Percentiles rank a stretch among this genome's conserved stretches.
These are phyloP conservation scores for Boletus reticuloceps DNA, from an alignment of 768 basidiomycete genomes.

Conservation along the genomic window DNA sequence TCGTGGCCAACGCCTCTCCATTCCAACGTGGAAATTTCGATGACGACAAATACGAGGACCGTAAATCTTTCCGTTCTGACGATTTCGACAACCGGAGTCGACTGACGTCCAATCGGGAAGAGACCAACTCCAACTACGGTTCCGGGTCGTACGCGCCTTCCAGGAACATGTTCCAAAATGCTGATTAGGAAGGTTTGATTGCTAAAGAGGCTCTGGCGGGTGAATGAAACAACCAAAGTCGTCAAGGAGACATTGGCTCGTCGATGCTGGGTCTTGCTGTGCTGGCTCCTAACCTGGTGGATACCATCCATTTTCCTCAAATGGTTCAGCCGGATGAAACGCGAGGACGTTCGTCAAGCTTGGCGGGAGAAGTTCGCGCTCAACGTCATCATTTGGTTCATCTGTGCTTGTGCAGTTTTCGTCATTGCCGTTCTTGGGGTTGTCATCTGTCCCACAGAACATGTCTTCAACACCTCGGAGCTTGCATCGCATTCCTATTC, in stretches of 20 bases:
- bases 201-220: constrained; percentile 86
- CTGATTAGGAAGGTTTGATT: constrained; percentile 65
- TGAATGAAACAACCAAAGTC: constrained; percentile 82
- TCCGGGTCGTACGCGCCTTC: constrained; percentile 94
- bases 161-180: constrained; percentile 91
- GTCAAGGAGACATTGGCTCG: constrained; percentile 80
- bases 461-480: constrained; percentile 82
- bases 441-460: constrained; percentile 92
- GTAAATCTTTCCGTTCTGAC: neutral
- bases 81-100: constrained; percentile 81
- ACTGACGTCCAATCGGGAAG: constrained; percentile 75
- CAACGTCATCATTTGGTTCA: constrained; percentile 94
- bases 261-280: constrained; percentile 82
- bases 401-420: constrained; percentile 86
- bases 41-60: too few relatives aligned
- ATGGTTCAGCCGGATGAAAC: constrained; percentile 88
- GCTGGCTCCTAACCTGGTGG: constrained; percentile 93
- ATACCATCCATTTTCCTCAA: constrained; percentile 68
- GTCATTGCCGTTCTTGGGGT: constrained; percentile 86
- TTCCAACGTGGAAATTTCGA: too few relatives aligned
- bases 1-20: too few relatives aligned
- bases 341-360: constrained; percentile 88
- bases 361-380: constrained; percentile 97
- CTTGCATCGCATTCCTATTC: constrained; percentile 66
- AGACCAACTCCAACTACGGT: constrained; percentile 77